Conservation (phyloP, 768 basidiomycete species). For the Tulasnella sp. region DNA sequence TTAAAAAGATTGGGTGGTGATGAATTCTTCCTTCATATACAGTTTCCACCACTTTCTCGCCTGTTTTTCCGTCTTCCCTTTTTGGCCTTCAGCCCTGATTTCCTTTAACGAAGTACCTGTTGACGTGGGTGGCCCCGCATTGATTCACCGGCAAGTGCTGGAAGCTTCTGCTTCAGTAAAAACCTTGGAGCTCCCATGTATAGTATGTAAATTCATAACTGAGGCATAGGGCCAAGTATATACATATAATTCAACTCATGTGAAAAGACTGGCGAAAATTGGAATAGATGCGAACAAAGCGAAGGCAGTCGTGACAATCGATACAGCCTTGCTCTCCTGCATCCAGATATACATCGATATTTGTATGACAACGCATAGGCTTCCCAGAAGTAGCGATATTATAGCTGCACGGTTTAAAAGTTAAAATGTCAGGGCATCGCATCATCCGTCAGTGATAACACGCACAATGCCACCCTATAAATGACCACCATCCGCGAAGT, state of each 20-base stretch:
- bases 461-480: not conserved
- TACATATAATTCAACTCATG: not conserved
- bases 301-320: not conserved
- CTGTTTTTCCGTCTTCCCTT: not conserved
- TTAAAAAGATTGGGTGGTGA: not conserved
- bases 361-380: not conserved
- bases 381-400: not conserved
- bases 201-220: not conserved
- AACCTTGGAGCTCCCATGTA: not conserved
- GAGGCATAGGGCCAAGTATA: not conserved
- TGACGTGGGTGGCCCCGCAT: too few relatives aligned
- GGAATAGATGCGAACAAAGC: not conserved
- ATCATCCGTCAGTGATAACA: not conserved
- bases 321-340: not conserved
- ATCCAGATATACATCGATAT: not conserved
- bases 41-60: too few relatives aligned
- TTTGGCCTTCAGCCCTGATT: not conserved
- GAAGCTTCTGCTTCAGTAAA: too few relatives aligned
- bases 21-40: not conserved
- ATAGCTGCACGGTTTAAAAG: not conserved
- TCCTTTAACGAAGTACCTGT: not conserved
- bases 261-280: not conserved
- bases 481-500: not conserved
- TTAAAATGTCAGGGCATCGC: not conserved
- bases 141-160: too few relatives aligned